Evolutionary conservation across 1,284 basidiomycete species (phyloP).

Genomic region (Boletus sp.): DNA sequence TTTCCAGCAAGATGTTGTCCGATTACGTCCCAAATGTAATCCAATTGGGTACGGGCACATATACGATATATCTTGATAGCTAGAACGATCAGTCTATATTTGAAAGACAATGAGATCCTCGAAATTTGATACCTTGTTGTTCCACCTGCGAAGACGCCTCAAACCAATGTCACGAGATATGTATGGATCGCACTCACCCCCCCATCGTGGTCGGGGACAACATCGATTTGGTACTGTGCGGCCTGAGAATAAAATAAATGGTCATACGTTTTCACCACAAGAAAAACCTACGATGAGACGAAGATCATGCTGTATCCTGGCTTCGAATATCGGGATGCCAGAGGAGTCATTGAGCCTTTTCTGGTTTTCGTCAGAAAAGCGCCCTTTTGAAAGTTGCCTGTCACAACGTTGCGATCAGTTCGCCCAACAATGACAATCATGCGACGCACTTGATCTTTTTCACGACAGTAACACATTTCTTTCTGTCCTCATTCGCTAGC

Average conservation of each 20-base stretch:
- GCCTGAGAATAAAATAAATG: background rate
- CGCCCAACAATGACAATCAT: background rate
- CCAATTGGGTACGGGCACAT: conserved; percentile 59
- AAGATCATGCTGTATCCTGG: conserved; percentile 62
- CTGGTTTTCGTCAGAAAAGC: conserved; percentile 68
- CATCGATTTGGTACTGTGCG: conserved; percentile 68
- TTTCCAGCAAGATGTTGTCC: conserved; percentile 49
- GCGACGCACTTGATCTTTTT: conserved; percentile 58
- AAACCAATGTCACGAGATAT: background rate
- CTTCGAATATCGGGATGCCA: conserved; percentile 62
- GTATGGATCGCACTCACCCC: conserved; percentile 37
- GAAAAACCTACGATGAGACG: conserved; percentile 53
- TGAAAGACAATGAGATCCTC: background rate
- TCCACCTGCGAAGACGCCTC: conserved; percentile 41
- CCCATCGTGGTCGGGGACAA: conserved; percentile 40
- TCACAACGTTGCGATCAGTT: background rate
- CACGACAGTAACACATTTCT: conserved; percentile 46
- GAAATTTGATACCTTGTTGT: conserved; percentile 45
- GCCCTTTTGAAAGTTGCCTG: conserved; percentile 64
- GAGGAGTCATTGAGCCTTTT: conserved; percentile 52
- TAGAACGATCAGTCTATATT: conserved; percentile 20
- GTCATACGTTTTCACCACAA: background rate
- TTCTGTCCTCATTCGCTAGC: conserved; percentile 39
- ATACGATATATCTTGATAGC: conserved; percentile 63
- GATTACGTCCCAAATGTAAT: conserved; percentile 58